These are phyloP conservation scores for Tieghemiomyces parasiticus DNA, from an alignment of 192 early-diverging fungal species.

Conservation along the genomic window DNA sequence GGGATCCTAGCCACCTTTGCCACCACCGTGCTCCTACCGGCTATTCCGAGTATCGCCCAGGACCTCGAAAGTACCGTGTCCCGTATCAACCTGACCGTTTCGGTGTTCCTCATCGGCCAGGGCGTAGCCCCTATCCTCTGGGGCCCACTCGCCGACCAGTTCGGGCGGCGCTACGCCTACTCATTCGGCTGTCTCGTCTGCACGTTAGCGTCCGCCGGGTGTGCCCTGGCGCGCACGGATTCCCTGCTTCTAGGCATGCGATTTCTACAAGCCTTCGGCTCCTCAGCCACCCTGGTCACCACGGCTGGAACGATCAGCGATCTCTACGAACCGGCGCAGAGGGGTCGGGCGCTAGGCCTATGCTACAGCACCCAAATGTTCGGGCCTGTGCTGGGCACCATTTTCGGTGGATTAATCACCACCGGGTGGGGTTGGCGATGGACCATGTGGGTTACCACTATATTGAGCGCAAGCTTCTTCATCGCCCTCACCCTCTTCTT, in stretches of 20 bases:
- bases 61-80: conserved; percentile 25
- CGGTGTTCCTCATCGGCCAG: conserved; percentile 28
- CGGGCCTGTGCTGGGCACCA: conserved; percentile 32
- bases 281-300: conserved; percentile 26
- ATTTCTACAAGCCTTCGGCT: conserved; percentile 28
- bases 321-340: conserved; percentile 28
- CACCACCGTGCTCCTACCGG: conserved; percentile 31
- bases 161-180: conserved; percentile 30
- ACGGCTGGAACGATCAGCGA: conserved; percentile 35
- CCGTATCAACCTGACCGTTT: conserved; percentile 27
- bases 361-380: conserved; percentile 32
- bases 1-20: conserved; percentile 32
- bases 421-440: conserved; percentile 31
- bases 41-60: conserved; percentile 20
- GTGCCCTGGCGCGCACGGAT: conserved; percentile 22
- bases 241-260: conserved; percentile 30
- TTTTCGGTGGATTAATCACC: conserved; percentile 35
- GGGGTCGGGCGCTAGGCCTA: conserved; percentile 34
- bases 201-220: conserved; percentile 26
- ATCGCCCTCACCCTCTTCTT: conserved; percentile 31
- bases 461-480: conserved; percentile 31
- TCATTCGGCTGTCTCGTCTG: conserved; percentile 24
- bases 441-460: conserved; percentile 40
- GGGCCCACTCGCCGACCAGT: conserved; percentile 31
- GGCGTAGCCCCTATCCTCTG: conserved; percentile 32